These are phyloP conservation scores for Termitomyces sp. DNA, from an alignment of 768 basidiomycete genomes.

Conservation along the genomic window DNA sequence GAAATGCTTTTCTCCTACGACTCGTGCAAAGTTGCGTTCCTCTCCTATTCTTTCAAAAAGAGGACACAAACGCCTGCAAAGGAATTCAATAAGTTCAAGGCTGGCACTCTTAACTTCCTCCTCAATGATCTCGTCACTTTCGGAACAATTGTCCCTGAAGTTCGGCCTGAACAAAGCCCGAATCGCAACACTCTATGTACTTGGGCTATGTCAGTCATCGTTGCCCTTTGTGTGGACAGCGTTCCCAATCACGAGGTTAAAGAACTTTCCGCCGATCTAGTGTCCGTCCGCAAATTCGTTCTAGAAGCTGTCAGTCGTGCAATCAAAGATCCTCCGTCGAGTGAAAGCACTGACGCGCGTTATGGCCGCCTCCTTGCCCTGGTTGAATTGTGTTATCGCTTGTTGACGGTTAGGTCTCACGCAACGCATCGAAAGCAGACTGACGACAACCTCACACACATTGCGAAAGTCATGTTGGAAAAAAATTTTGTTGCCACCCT, in stretches of 20 bases:
- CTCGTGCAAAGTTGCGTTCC: constrained; percentile 81
- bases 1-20: constrained; percentile 94
- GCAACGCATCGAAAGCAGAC: constrained; percentile 48
- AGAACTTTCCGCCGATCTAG: constrained; percentile 70
- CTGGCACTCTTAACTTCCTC: constrained; percentile 71
- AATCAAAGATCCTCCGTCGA: constrained; percentile 68
- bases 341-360: constrained; percentile 61
- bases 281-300: constrained; percentile 89
- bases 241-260: constrained; percentile 60
- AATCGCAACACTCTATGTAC: constrained; percentile 63
- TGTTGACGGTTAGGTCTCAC: constrained; percentile 77
- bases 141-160: constrained; percentile 62
- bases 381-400: constrained; percentile 80
- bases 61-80: constrained; percentile 57
- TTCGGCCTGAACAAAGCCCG: constrained; percentile 50
- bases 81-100: constrained; percentile 56
- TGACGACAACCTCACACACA: constrained; percentile 80
- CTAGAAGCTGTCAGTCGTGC: constrained; percentile 84
- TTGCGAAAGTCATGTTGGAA: constrained; percentile 98
- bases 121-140: constrained; percentile 80
- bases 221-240: constrained; percentile 90
- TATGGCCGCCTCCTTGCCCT: constrained; percentile 89
- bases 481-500: constrained; percentile 91
- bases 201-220: constrained; percentile 86
- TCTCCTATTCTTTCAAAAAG: constrained; percentile 72